Evolutionary conservation across 164 flowering plant genomes (phyloP).

Genomic region (Liriodendron chinense): DNA sequence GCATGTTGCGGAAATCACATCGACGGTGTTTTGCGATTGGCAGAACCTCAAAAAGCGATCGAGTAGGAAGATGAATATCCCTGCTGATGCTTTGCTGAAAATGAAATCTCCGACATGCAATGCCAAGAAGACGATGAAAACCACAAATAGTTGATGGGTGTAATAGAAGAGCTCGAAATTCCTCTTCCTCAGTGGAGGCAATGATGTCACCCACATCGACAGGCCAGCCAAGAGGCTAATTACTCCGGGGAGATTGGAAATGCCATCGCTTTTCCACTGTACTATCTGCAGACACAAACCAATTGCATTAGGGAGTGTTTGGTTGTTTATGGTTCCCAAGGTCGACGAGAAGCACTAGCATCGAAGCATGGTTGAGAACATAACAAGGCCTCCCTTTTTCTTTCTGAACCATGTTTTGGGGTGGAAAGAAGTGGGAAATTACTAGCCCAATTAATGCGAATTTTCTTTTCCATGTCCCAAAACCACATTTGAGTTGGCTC

Average conservation of each 20-base stretch:
- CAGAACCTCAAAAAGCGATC: constrained; percentile 91
- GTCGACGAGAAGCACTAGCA: not conserved
- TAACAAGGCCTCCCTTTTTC: not conserved
- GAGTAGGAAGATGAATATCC: constrained; percentile 74
- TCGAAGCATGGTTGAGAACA: not conserved
- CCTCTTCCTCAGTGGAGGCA: constrained; percentile 56
- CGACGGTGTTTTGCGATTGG: constrained; percentile 67
- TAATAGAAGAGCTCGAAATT: constrained; percentile 86
- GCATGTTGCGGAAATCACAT: constrained; percentile 58
- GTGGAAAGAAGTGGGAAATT: no score
- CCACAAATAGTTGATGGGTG: constrained; percentile 83
- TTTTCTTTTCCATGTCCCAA: not conserved
- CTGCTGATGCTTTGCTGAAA: constrained; percentile 67
- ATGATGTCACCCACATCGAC: constrained; percentile 87
- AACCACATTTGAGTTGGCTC: no score
- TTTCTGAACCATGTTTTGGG: not conserved
- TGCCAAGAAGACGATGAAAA: constrained; percentile 75
- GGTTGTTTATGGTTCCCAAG: not conserved
- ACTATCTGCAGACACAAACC: constrained; percentile 45
- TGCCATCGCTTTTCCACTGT: constrained; percentile 58
- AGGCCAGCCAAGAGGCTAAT: constrained; percentile 75
- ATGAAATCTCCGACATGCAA: constrained; percentile 80
- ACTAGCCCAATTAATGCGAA: not conserved
- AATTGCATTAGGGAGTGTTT: not conserved
- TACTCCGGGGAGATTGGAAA: constrained; percentile 77